Percentiles rank a stretch among this genome's conserved stretches.
Evolutionary conservation across 2,329 filamentous ascomycete genomes (phyloP).

Genomic region (Elsinoe australis): DNA sequence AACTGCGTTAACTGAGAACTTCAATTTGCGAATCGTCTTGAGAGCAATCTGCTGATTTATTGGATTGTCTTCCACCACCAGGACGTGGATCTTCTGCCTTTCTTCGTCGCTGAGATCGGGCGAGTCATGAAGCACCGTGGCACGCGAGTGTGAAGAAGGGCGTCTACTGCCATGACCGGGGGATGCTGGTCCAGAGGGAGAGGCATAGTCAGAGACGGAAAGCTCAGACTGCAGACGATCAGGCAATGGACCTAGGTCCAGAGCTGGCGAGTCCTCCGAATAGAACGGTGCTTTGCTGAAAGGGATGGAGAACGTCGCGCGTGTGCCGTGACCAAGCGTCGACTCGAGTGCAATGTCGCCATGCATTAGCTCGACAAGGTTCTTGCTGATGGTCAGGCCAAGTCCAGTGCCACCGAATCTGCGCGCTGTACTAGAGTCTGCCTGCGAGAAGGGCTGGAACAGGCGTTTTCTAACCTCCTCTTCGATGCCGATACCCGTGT

Average conservation of each 20-base stretch:
- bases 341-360: constrained; percentile 66
- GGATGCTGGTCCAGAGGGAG: constrained; percentile 30
- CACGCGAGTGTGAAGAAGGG: constrained; percentile 21
- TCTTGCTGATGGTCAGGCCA: constrained; percentile 73
- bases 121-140: constrained; percentile 30
- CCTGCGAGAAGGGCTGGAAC: constrained; percentile 76
- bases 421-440: constrained; percentile 69
- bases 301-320: constrained; percentile 67
- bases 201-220: constrained; percentile 53
- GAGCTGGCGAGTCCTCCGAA: constrained; percentile 43
- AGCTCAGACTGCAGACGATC: constrained; percentile 54
- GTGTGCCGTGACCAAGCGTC: constrained; percentile 59
- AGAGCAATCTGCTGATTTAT: constrained; percentile 71
- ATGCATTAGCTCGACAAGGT: constrained; percentile 70
- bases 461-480: constrained; percentile 64
- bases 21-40: constrained; percentile 65
- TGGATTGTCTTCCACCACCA: constrained; percentile 65
- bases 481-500: constrained; percentile 75
- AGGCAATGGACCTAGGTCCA: constrained; percentile 57
- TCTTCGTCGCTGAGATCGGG: constrained; percentile 48
- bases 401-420: constrained; percentile 73
- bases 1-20: constrained; percentile 61
- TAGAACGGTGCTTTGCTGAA: constrained; percentile 62
- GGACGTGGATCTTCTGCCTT: constrained; percentile 57
- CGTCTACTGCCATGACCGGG: no score